These are phyloP conservation scores for Pseudevernia furfuracea DNA, from an alignment of 495 filamentous ascomycete species.

Conservation along the genomic window DNA sequence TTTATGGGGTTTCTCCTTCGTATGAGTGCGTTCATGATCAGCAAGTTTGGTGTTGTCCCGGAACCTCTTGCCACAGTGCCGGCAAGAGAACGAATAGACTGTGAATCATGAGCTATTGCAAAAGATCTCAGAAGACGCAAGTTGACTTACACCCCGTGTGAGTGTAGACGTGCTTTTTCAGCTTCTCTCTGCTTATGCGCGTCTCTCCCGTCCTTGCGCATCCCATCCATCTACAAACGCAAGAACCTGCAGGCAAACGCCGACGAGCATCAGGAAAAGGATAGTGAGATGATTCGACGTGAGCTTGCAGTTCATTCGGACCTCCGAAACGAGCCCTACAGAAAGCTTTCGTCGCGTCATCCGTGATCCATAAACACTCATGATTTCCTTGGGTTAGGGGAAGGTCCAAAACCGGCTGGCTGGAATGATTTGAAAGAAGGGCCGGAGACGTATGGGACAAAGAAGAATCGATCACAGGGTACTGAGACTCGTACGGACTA, in stretches of 20 bases:
- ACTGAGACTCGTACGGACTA: background rate
- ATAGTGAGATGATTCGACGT: slow-evolving; percentile 15
- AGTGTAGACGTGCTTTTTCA: slow-evolving; percentile 17
- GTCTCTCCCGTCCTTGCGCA: slow-evolving; percentile 12
- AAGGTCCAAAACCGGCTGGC: background rate
- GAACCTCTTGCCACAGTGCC: slow-evolving; percentile 39
- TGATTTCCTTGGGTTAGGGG: background rate
- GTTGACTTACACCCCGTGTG: slow-evolving; percentile 16
- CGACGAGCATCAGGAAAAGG: background rate
- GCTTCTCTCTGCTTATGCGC: slow-evolving; percentile 3
- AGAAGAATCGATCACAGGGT: background rate
- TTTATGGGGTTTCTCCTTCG: slow-evolving; percentile 44
- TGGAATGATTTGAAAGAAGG: background rate
- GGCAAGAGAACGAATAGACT: slow-evolving; percentile 12
- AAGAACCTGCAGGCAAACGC: background rate
- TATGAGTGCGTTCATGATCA: slow-evolving; percentile 47
- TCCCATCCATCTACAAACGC: slow-evolving; percentile 16
- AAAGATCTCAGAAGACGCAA: background rate
- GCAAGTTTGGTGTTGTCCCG: slow-evolving; percentile 42
- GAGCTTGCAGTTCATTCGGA: slow-evolving; percentile 19
- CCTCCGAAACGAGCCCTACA: background rate
- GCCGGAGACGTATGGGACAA: background rate
- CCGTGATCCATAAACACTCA: slow-evolving; percentile 10
- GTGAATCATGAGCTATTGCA: background rate
- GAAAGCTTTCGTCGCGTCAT: background rate